phyloP scores from a whole-genome alignment of 2,329 filamentous ascomycete genomes.

The Rosellinia necatrix region DNA sequence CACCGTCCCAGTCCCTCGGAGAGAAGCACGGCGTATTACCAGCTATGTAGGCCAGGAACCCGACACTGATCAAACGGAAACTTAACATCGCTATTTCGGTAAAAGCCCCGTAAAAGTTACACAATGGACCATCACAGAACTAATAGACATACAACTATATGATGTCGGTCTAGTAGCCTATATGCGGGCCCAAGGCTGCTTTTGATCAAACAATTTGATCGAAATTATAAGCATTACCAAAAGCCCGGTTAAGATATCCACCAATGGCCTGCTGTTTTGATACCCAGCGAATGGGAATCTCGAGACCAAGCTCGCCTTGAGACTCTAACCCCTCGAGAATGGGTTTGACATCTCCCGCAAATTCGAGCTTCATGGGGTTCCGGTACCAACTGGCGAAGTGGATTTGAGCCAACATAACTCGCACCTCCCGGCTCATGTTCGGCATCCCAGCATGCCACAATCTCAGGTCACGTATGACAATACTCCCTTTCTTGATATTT shows the following conservation, averaged over 20 bases:
- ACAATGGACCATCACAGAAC: no score
- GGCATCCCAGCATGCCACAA: slow-evolving; percentile 70
- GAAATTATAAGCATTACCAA: slow-evolving; percentile 68
- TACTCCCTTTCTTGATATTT: slow-evolving; percentile 55
- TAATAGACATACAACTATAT: neutral
- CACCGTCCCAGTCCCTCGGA: no score
- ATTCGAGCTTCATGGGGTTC: slow-evolving; percentile 60
- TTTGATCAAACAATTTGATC: slow-evolving; percentile 46
- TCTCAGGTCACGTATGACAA: slow-evolving; percentile 63
- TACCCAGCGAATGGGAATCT: slow-evolving; percentile 57
- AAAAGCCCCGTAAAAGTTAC: no score
- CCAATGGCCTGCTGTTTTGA: slow-evolving; percentile 46
- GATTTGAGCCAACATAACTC: slow-evolving; percentile 65
- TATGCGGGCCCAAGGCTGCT: no score
- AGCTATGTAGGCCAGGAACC: no score
- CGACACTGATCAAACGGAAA: no score
- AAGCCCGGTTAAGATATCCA: slow-evolving; percentile 59
- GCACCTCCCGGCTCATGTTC: slow-evolving; percentile 53
- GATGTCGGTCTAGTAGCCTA: neutral
- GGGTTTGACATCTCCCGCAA: slow-evolving; percentile 54
- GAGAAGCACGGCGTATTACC: no score
- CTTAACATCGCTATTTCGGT: no score
- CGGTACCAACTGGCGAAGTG: slow-evolving; percentile 63
- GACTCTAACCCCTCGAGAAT: slow-evolving; percentile 46
- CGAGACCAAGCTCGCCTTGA: slow-evolving; percentile 43